Percentiles rank a stretch among this genome's conserved stretches.
phyloP scores from a whole-genome alignment of 495 filamentous ascomycete genomes.

The Parachaetomium inaequale region DNA sequence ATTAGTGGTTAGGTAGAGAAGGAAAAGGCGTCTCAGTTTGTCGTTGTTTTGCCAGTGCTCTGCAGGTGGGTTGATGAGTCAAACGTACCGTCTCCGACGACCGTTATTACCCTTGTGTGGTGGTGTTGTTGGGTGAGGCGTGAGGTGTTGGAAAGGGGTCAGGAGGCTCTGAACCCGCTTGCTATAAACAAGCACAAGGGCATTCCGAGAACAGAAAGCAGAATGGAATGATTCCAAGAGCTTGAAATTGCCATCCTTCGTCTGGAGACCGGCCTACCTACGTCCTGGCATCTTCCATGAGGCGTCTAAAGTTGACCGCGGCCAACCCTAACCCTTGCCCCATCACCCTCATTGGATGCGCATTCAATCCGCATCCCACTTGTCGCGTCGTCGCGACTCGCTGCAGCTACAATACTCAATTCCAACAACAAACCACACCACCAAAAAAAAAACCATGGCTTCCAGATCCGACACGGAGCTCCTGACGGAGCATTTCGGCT shows the following conservation, averaged over 20 bases:
- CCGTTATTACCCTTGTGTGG: no score
- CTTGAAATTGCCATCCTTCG: no score
- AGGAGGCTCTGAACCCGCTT: no score
- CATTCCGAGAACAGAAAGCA: no score
- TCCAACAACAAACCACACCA: neutral
- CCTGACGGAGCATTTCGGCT: slow-evolving; percentile 93
- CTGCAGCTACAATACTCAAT: neutral
- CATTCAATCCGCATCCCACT: neutral
- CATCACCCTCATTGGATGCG: neutral
- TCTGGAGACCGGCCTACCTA: no score
- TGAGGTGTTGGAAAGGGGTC: no score
- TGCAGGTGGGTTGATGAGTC: neutral
- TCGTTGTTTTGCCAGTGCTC: neutral
- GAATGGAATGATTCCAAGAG: no score
- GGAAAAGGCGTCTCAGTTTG: neutral
- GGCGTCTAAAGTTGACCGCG: no score
- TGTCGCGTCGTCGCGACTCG: neutral
- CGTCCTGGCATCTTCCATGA: no score
- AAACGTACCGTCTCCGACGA: no score
- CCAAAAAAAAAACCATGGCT: slow-evolving; percentile 40
- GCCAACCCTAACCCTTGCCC: slow-evolving; percentile 17
- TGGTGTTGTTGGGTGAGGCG: no score
- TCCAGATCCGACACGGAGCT: slow-evolving; percentile 60
- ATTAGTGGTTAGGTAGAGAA: slow-evolving; percentile 1
- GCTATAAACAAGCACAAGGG: no score